These are phyloP conservation scores for Ashbya aceris DNA, from an alignment of 1,139 yeast species.

Conservation along the genomic window DNA sequence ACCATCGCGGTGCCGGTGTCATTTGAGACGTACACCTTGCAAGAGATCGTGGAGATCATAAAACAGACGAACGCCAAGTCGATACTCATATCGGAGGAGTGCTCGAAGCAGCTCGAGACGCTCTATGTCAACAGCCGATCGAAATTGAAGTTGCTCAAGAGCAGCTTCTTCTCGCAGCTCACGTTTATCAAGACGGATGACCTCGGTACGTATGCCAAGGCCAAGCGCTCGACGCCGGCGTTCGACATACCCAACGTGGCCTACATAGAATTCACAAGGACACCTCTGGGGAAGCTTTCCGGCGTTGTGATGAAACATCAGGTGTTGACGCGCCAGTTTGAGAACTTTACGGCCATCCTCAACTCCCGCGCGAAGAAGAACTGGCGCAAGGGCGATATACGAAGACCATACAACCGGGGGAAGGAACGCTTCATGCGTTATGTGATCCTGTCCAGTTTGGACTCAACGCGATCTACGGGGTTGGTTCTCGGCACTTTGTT, in stretches of 20 bases:
- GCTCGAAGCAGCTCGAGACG: slow-evolving; percentile 61
- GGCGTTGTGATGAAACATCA: slow-evolving; percentile 92
- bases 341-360: slow-evolving; percentile 57
- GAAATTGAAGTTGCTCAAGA: slow-evolving; percentile 44
- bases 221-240: slow-evolving; percentile 57
- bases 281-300: slow-evolving; percentile 83
- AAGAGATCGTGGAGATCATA: slow-evolving; percentile 65
- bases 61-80: slow-evolving; percentile 67
- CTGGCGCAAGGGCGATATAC: slow-evolving; percentile 29
- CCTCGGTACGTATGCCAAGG: slow-evolving; percentile 59
- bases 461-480: slow-evolving; percentile 82
- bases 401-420: slow-evolving; percentile 31
- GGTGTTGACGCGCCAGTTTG: slow-evolving; percentile 84
- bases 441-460: slow-evolving; percentile 62
- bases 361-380: slow-evolving; percentile 45
- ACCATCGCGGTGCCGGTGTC: slow-evolving; percentile 91
- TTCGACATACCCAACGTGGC: slow-evolving; percentile 72
- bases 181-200: slow-evolving; percentile 84
- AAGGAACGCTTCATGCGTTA: slow-evolving; percentile 24
- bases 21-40: slow-evolving; percentile 53
- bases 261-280: slow-evolving; percentile 83
- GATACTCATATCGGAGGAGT: slow-evolving; percentile 73
- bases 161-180: slow-evolving; percentile 34
- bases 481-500: slow-evolving; percentile 71
- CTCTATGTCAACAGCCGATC: slow-evolving; percentile 33